phyloP scores from a whole-genome alignment of 306 rosid species.

The Trichosanthes truncata region DNA sequence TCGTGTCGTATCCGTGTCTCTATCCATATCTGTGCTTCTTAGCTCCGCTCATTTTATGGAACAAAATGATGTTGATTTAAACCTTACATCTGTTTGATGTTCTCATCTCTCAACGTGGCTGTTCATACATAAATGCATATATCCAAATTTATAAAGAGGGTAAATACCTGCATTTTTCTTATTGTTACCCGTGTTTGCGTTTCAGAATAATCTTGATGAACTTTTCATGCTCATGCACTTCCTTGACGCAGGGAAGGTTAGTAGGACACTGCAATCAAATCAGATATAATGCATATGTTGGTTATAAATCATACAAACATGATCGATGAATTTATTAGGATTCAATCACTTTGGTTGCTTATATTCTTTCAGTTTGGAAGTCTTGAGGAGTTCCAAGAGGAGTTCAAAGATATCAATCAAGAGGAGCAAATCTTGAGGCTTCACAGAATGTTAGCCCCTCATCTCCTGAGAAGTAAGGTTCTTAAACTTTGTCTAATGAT shows the following conservation, averaged over 20 bases:
- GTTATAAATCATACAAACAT: background rate
- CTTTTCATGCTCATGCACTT: slow-evolving; percentile 99
- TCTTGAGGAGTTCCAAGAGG: slow-evolving; percentile 97
- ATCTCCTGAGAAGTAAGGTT: slow-evolving; percentile 78
- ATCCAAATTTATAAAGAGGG: background rate
- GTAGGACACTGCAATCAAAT: slow-evolving; percentile 23
- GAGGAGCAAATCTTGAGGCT: slow-evolving; percentile 96
- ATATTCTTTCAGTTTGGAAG: slow-evolving; percentile 67
- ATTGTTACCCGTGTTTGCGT: slow-evolving; percentile 22
- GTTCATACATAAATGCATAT: background rate
- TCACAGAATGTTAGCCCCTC: slow-evolving; percentile 96
- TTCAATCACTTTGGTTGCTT: slow-evolving; percentile 12
- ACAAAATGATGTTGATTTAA: background rate
- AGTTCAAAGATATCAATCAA: slow-evolving; percentile 94
- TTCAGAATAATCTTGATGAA: slow-evolving; percentile 96
- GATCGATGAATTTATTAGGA: background rate
- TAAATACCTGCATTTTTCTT: slow-evolving; percentile 7
- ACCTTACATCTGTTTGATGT: background rate
- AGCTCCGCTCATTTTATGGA: background rate
- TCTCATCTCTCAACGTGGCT: background rate
- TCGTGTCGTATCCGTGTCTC: no score
- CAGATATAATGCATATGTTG: background rate
- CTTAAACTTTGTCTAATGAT: background rate
- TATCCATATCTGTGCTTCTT: no score
- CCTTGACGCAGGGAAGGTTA: slow-evolving; percentile 98